phyloP scores from a whole-genome alignment of 2,329 filamentous ascomycete genomes.

The Grosmannia clavigera region DNA sequence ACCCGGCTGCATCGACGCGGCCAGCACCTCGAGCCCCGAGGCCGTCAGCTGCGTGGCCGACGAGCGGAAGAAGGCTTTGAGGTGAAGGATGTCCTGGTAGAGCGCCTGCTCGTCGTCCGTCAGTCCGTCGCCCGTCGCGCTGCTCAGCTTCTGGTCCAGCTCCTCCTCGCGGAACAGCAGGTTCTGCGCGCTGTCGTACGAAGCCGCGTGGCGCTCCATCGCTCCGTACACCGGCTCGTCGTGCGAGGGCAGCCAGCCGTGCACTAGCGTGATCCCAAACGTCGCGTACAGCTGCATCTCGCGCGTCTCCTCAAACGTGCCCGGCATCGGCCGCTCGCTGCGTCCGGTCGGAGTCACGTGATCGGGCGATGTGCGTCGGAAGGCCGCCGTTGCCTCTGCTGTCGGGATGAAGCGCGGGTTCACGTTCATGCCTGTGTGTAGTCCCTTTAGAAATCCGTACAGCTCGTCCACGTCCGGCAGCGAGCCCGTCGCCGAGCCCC shows the following conservation, averaged over 20 bases:
- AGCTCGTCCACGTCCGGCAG: constrained; percentile 82
- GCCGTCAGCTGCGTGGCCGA: constrained; percentile 81
- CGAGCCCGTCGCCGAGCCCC: constrained; percentile 47
- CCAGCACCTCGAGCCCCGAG: constrained; percentile 66
- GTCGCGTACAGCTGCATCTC: constrained; percentile 89
- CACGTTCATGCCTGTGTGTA: constrained; percentile 97
- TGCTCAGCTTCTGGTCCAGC: constrained; percentile 63
- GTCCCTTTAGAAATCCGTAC: constrained; percentile 72
- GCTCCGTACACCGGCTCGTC: constrained; percentile 56
- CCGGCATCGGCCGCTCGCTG: constrained; percentile 36
- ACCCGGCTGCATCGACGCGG: constrained; percentile 57
- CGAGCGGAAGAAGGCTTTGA: constrained; percentile 68
- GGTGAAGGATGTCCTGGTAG: constrained; percentile 71
- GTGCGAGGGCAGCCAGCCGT: constrained; percentile 76
- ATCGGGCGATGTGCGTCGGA: constrained; percentile 39
- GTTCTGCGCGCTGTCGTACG: constrained; percentile 86
- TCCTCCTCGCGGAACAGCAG: constrained; percentile 83
- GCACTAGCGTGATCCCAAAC: constrained; percentile 78
- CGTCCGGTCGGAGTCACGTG: constrained; percentile 38
- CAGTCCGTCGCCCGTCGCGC: constrained; percentile 35
- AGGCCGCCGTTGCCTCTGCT: constrained; percentile 30
- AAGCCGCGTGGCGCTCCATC: constrained; percentile 61
- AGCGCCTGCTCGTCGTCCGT: constrained; percentile 62
- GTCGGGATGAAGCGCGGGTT: constrained; percentile 75
- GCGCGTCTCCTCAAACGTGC: constrained; percentile 73